Evolutionary conservation across 1,284 basidiomycete species (phyloP).

Genomic region (Pascua sp.): DNA sequence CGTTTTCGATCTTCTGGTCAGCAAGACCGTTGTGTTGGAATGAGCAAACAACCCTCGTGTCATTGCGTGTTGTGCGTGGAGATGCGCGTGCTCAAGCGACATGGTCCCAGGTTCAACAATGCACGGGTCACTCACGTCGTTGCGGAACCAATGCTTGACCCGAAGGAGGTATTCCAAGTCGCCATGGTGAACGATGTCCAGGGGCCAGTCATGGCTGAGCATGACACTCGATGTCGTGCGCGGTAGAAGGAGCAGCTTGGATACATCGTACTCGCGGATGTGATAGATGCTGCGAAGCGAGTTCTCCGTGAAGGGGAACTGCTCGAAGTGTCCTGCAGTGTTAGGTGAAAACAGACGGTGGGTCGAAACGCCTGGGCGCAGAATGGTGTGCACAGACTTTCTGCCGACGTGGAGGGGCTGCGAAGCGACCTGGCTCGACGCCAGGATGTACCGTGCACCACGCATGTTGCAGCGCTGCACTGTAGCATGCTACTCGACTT

Average conservation of each 20-base stretch:
- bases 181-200: conserved; percentile 76
- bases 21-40: neutral
- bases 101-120: neutral
- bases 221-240: conserved; percentile 57
- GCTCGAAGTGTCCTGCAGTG: conserved; percentile 54
- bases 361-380: no score
- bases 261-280: conserved; percentile 77
- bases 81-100: neutral
- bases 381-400: no score
- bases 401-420: no score
- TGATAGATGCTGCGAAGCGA: conserved; percentile 85
- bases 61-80: no score
- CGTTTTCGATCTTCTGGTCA: conserved; percentile 54
- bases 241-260: conserved; percentile 48
- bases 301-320: conserved; percentile 58
- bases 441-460: no score
- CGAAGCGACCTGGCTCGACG: no score
- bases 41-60: no score
- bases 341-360: neutral
- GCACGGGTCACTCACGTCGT: conserved; percentile 55
- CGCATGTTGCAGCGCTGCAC: no score
- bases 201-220: conserved; percentile 95
- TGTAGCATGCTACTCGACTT: neutral
- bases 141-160: conserved; percentile 74
- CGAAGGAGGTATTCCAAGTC: conserved; percentile 64